Percentiles rank a stretch among this genome's conserved stretches.
phyloP scores from a whole-genome alignment of 2,329 filamentous ascomycete species.

The Aspergillus tanneri region DNA sequence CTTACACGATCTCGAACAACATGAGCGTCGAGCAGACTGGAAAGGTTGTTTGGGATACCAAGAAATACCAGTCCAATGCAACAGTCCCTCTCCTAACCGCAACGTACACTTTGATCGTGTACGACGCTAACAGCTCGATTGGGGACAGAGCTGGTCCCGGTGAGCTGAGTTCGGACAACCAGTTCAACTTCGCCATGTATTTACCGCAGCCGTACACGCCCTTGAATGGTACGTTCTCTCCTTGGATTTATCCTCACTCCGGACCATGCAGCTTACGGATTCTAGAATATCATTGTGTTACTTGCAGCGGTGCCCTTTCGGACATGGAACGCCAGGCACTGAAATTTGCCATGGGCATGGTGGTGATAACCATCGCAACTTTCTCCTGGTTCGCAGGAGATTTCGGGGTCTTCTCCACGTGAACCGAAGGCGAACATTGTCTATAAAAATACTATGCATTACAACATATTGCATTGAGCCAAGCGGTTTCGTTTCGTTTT shows the following conservation, averaged over 20 bases:
- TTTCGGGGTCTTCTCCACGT: constrained; percentile 38
- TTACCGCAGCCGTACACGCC: constrained; percentile 52
- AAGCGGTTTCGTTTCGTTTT: constrained; percentile 18
- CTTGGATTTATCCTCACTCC: no score
- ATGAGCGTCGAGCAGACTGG: constrained; percentile 55
- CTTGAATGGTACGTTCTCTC: constrained; percentile 45
- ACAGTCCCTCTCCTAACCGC: constrained; percentile 56
- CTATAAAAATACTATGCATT: constrained; percentile 4
- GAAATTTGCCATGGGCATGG: constrained; percentile 56
- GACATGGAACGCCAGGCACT: constrained; percentile 56
- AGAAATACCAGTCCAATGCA: constrained; percentile 50
- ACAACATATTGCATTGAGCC: constrained; percentile 21
- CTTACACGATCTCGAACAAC: constrained; percentile 63
- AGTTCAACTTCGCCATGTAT: constrained; percentile 65
- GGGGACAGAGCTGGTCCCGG: constrained; percentile 55
- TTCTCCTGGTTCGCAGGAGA: constrained; percentile 55
- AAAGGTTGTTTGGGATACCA: constrained; percentile 61
- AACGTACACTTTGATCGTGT: constrained; percentile 63
- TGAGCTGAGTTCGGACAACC: constrained; percentile 53
- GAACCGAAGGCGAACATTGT: constrained; percentile 1
- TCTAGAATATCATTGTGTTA: constrained; percentile 56
- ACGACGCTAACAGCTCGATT: constrained; percentile 56
- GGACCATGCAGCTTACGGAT: constrained; percentile 21
- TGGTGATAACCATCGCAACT: constrained; percentile 56
- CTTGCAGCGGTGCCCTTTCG: constrained; percentile 56